A percentile compares a stretch with the other conserved stretches of the same genome.
Evolutionary conservation across 495 filamentous ascomycete genomes (phyloP).

Genomic region (Umbilicaria muhlenbergii): DNA sequence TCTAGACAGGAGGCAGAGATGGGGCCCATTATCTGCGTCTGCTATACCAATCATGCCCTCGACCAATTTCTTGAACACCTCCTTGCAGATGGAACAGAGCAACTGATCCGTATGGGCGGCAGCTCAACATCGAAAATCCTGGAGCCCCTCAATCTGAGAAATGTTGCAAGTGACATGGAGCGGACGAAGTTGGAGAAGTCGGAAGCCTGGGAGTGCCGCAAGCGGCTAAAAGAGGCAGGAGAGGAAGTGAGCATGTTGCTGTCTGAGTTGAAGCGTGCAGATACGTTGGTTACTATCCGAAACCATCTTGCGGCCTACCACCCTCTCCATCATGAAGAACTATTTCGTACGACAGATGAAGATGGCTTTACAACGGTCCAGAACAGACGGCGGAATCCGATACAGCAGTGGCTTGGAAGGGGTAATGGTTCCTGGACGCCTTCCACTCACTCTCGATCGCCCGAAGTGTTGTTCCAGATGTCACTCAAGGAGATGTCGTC

Average conservation of each 20-base stretch:
- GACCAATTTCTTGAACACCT: constrained; percentile 60
- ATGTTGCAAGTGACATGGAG: constrained; percentile 6
- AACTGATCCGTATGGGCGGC: constrained; percentile 56
- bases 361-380: constrained; percentile 14
- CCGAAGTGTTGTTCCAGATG: constrained; percentile 6
- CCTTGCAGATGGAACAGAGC: constrained; percentile 32
- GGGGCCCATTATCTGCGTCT: constrained; percentile 49
- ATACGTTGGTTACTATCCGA: constrained; percentile 5
- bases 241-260: constrained; percentile 2
- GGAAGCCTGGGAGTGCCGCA: constrained; percentile 2
- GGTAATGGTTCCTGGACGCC: constrained; percentile 2
- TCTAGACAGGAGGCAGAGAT: constrained; percentile 33
- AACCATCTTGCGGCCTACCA: constrained; percentile 8
- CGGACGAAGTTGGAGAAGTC: constrained; percentile 9
- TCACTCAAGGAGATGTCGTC: constrained; percentile 14
- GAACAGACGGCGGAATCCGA: constrained; percentile 2
- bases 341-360: constrained; percentile 14
- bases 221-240: neutral
- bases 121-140: constrained; percentile 42
- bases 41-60: constrained; percentile 60
- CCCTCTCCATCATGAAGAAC: constrained; percentile 10
- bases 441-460: constrained; percentile 3
- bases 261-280: constrained; percentile 1
- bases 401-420: constrained; percentile 4
- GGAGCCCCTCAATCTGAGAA: constrained; percentile 9